phyloP scores from a whole-genome alignment of 2,329 filamentous ascomycete genomes.

The Sphaerulina musiva region DNA sequence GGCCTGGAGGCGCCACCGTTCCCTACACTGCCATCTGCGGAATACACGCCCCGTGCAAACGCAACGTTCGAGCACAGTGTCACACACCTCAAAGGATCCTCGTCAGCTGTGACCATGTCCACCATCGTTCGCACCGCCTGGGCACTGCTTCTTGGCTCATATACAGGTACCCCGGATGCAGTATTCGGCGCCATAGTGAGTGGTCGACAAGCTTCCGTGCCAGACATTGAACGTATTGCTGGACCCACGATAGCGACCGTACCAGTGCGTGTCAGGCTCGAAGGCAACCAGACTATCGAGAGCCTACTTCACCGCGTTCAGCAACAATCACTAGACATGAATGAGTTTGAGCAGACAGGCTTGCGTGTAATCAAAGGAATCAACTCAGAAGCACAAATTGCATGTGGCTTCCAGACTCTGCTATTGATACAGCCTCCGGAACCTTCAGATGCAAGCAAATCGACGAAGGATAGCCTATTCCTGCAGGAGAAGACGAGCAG shows the following conservation, averaged over 20 bases:
- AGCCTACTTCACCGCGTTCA: not conserved
- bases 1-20: too few relatives aligned
- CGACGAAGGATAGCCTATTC: too few relatives aligned
- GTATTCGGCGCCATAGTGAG: constrained; percentile 34
- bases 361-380: too few relatives aligned
- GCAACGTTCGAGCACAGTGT: not conserved
- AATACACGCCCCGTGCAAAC: too few relatives aligned
- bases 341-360: too few relatives aligned
- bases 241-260: constrained; percentile 38
- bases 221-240: constrained; percentile 13
- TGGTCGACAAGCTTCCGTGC: constrained; percentile 33
- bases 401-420: too few relatives aligned
- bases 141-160: constrained; percentile 28
- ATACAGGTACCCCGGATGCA: constrained; percentile 30
- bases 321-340: not conserved
- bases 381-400: too few relatives aligned
- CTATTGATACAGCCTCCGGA: too few relatives aligned
- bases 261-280: constrained; percentile 29
- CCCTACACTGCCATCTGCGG: too few relatives aligned
- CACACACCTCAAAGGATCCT: not conserved
- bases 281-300: not conserved
- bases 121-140: constrained; percentile 32
- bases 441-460: too few relatives aligned
- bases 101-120: constrained; percentile 9
- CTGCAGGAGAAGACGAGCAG: too few relatives aligned